These are phyloP conservation scores for Euphrasia confusa DNA, from an alignment of 257 asterid species.

Conservation along the genomic window DNA sequence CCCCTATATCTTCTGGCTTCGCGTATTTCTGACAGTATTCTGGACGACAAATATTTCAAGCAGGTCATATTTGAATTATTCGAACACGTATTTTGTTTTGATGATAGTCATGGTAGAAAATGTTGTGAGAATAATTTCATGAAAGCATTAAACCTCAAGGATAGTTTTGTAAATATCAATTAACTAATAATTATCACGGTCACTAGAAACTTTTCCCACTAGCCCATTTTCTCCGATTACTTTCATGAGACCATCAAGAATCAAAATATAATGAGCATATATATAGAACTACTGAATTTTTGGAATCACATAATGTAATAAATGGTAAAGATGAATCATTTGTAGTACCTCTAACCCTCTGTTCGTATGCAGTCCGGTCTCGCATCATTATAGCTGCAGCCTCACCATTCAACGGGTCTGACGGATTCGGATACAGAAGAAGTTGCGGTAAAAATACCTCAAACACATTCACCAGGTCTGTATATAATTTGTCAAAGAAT, in stretches of 20 bases:
- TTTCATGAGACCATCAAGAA: too few relatives aligned
- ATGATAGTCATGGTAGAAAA: too few relatives aligned
- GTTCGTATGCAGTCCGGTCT: constrained; percentile 75
- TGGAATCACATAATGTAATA: not conserved
- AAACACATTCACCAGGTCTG: constrained; percentile 92
- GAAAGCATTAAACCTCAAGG: not conserved
- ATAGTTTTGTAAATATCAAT: too few relatives aligned
- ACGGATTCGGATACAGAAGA: constrained; percentile 88
- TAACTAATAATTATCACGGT: not conserved
- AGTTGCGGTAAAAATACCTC: constrained; percentile 96
- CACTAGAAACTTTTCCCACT: not conserved
- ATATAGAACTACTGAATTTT: not conserved
- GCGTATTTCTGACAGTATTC: constrained; percentile 90
- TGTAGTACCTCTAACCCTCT: constrained; percentile 72
- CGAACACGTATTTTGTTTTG: not conserved
- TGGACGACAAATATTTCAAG: constrained; percentile 25
- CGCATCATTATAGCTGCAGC: constrained; percentile 97
- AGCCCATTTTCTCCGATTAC: not conserved
- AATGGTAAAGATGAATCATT: constrained; percentile 13
- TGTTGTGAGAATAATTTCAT: not conserved
- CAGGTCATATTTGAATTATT: not conserved
- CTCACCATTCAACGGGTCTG: constrained; percentile 94
- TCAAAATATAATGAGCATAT: not conserved
- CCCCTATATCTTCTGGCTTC: constrained; percentile 85
- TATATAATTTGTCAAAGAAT: constrained; percentile 4